Evolutionary conservation across 1,284 basidiomycete genomes (phyloP).

Genomic region (Rhizoctonia solani): DNA sequence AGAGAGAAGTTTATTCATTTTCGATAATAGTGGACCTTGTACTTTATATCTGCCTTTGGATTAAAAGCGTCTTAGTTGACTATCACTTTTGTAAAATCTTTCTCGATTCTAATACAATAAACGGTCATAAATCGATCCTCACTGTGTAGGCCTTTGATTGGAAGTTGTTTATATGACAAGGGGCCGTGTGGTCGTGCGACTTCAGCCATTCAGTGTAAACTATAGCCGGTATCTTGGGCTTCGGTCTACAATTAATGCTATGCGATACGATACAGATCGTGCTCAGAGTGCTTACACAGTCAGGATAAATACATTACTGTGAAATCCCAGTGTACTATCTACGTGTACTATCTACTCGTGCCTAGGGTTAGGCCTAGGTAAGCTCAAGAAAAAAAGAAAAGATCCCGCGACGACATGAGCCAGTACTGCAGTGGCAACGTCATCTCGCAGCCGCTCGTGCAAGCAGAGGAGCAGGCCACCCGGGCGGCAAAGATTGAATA

Average conservation of each 20-base stretch:
- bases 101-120: background rate
- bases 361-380: constrained; percentile 28
- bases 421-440: constrained; percentile 37
- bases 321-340: too few relatives aligned
- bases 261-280: background rate
- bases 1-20: constrained; percentile 7
- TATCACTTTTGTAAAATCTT: background rate
- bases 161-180: too few relatives aligned
- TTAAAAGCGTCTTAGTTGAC: background rate
- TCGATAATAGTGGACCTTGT: constrained; percentile 6
- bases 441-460: constrained; percentile 39
- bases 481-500: constrained; percentile 34
- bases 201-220: too few relatives aligned
- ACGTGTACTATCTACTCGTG: background rate
- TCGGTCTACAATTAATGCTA: too few relatives aligned
- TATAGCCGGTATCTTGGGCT: too few relatives aligned
- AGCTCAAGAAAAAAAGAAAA: background rate
- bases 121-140: too few relatives aligned
- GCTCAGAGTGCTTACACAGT: too few relatives aligned
- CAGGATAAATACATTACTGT: too few relatives aligned
- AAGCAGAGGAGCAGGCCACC: constrained; percentile 33
- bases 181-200: too few relatives aligned
- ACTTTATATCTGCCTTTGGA: constrained; percentile 7
- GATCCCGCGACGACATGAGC: constrained; percentile 29
- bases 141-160: too few relatives aligned